These are phyloP conservation scores for Backusella mclennaniae DNA, from an alignment of 192 early-diverging fungal genomes.

Conservation along the genomic window DNA sequence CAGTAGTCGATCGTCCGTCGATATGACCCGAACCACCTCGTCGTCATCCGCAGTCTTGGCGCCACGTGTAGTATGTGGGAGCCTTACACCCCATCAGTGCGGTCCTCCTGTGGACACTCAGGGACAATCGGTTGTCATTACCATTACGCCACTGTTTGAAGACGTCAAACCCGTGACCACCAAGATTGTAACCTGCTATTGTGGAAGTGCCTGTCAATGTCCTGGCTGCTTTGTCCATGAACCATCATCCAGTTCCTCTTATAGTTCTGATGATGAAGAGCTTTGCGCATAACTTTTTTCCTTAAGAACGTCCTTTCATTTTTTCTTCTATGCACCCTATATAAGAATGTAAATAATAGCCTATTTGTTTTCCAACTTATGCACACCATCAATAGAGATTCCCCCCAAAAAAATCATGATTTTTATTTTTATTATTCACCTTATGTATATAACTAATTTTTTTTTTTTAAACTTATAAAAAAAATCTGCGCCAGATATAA, in stretches of 20 bases:
- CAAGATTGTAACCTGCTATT: conserved; percentile 32
- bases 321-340: background rate
- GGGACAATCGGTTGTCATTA: conserved; percentile 35
- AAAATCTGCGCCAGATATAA: background rate
- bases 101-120: background rate
- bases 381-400: conserved; percentile 9
- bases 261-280: conserved; percentile 30
- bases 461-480: background rate
- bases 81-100: background rate
- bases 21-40: background rate
- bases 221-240: conserved; percentile 36
- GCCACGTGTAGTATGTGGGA: conserved; percentile 4
- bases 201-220: conserved; percentile 23
- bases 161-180: conserved; percentile 8
- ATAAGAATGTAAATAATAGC: conserved; percentile 10
- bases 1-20: background rate
- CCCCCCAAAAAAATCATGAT: conserved; percentile 6
- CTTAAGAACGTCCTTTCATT: background rate
- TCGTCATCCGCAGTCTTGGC: background rate
- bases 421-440: background rate
- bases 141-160: conserved; percentile 15
- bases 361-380: conserved; percentile 4
- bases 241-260: background rate
- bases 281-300: background rate
- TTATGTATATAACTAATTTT: background rate